Base-by-base conservation (phyloP, 108 stramenopile genomes). In the Craspedostauros australis region DNA sequence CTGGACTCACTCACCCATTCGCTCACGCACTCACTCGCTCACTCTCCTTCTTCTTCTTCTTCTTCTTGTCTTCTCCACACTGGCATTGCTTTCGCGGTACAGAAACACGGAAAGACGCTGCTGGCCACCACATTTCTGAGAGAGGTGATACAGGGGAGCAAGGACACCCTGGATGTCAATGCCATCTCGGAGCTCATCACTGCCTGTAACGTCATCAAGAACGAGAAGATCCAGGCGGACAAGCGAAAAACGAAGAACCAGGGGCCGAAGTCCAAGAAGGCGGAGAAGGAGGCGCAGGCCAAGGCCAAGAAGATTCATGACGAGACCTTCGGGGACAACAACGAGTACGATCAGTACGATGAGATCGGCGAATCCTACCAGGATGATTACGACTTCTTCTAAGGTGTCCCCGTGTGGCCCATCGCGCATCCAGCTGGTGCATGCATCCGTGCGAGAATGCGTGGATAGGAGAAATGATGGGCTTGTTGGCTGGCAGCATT, bases 301-400 rank as follows among this genome's bases (percentile, higher is more conserved):
- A 88, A 91, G 68, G 88, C 88, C 5, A 52, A 79, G 68, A 70
- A 82, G 39, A 69, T 82, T 12, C 56, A 76, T 40, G 46, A 69
- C 42, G 93, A 94, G 26, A 57, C 81, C n/a, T 94, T 83, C 76
- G 93, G 93, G 26, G 88, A 90, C 40, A 84, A 73, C 45, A 77
- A 94, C 60, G 46, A 79, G 26, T 94, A 80, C 55, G 93, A 94
- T 54, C 42, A 74, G 9, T 88, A 87, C 59, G 91, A 93, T 67
- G 78, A 84, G 33, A 75, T 83, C 9, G 93, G 88, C 19, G 93
- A 77, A 16, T 59, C 73, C 3, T 94, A 88, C 54, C 88, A 94
- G 55, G 88, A 90, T 62, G 81, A 64, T 36, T n/a, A n/a, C n/a
- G n/a, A n/a, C n/a, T 90, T 90, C 71, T 94, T 94, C 66, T 94